phyloP scores from a whole-genome alignment of 108 stramenopile genomes.

The Stephanodiscus triporus region DNA sequence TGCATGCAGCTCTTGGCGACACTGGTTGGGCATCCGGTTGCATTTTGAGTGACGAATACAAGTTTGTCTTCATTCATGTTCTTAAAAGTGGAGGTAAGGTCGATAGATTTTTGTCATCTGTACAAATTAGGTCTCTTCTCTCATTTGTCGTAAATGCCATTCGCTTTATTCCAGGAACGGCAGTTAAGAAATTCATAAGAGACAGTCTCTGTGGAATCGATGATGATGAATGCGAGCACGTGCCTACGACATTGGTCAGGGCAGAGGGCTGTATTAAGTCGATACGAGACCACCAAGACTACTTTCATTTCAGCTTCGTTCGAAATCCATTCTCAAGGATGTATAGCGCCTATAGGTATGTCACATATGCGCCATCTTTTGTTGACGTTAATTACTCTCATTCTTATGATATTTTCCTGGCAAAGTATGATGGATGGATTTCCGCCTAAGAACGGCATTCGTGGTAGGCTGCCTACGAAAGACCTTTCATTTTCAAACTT shows the following conservation, averaged over 20 bases:
- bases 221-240: constrained; percentile 24
- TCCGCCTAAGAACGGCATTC: neutral
- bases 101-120: too few relatives aligned
- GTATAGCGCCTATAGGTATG: constrained; percentile 19
- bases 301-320: constrained; percentile 51
- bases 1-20: constrained; percentile 17
- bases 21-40: constrained; percentile 45
- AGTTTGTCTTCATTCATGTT: constrained; percentile 52
- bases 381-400: neutral
- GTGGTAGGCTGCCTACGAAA: constrained; percentile 22
- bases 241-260: constrained; percentile 15
- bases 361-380: neutral
- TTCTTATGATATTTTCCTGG: neutral
- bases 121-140: too few relatives aligned
- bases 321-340: constrained; percentile 53
- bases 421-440: constrained; percentile 45
- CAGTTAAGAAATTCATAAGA: constrained; percentile 40
- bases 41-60: constrained; percentile 43
- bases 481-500: constrained; percentile 44
- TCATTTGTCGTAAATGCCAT: too few relatives aligned
- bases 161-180: too few relatives aligned
- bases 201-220: constrained; percentile 45
- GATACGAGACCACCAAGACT: constrained; percentile 33
- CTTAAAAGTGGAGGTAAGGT: constrained; percentile 52
- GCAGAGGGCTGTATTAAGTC: constrained; percentile 23